Evolutionary conservation across 495 filamentous ascomycete species (phyloP), one percentile per base, ranked within the genome.

Genomic region (Poronia punctata): DNA sequence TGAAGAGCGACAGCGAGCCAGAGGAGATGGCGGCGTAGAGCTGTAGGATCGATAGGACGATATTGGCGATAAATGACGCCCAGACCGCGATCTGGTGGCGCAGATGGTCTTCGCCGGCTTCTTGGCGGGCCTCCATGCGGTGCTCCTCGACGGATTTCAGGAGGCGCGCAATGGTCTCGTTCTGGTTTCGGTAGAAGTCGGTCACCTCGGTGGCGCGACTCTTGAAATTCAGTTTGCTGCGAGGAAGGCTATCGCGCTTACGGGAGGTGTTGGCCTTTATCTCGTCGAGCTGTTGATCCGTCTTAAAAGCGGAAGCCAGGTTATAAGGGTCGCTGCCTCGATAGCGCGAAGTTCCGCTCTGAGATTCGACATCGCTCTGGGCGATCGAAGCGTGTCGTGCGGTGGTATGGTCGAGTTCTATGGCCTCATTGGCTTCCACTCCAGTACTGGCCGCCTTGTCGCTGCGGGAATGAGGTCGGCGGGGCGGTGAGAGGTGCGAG

Each of bases 61-160:
- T 55, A 56, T 97, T 98, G 30, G 88, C 92, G 3, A 67, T 74
- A 50, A 97, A 87, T 32, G 83, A 88, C n/a, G 86, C 93, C 49
- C 82, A 80, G 11, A 97, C 83, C 10, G 92, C 92, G 52, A 97
- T 93, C 55, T 84, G 74, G 65, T 80, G 88, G 53, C 86, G 86
- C 19, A 93, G 66, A 35, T 86, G 79, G 53, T 93, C 90, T 20
- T 86, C 82, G 41, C 74, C 75, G 39, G 83, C 80, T 57, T 88
- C 75, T 45, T 92, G 80, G 43, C 80, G 82, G 23, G 88, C 88
- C 12, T 84, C 78, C 21, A 80, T 76, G 24, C 83, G 69, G 57
- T 97, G 93, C 55, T 96, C 88, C 54, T 94, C 86, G 2, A 97
- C 88, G 5, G 85, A 85, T 60, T 92, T 95, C 42, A 98, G 73